phyloP scores from a whole-genome alignment of 306 rosid species.

The Dalbergia oliveri region DNA sequence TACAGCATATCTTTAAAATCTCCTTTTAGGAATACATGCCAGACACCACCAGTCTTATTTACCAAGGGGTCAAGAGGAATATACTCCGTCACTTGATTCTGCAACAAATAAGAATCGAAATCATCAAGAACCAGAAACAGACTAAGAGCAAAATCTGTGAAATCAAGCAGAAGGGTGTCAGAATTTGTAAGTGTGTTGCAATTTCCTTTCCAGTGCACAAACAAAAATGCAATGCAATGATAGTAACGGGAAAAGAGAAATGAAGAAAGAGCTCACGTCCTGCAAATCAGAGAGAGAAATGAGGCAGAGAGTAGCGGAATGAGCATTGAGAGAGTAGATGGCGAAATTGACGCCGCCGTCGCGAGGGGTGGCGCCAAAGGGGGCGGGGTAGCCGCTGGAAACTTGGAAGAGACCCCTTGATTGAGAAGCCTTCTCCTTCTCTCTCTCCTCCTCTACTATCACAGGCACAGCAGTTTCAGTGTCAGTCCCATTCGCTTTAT shows the following conservation, averaged over 20 bases:
- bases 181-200: background rate
- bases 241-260: background rate
- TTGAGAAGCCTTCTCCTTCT: constrained; percentile 14
- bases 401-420: constrained; percentile 56
- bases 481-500: constrained; percentile 32
- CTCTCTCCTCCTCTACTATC: constrained; percentile 20
- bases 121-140: background rate
- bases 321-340: constrained; percentile 69
- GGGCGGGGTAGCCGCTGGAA: constrained; percentile 63
- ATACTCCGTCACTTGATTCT: constrained; percentile 79
- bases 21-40: constrained; percentile 90
- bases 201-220: background rate
- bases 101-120: constrained; percentile 44
- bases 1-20: constrained; percentile 83
- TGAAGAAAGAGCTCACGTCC: constrained; percentile 48
- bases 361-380: constrained; percentile 74
- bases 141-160: constrained; percentile 3
- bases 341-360: constrained; percentile 85
- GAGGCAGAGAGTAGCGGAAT: constrained; percentile 79
- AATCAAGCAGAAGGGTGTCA: background rate
- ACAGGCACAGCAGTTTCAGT: constrained; percentile 42
- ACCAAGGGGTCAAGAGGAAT: constrained; percentile 70
- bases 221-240: background rate
- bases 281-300: constrained; percentile 70
- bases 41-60: constrained; percentile 85